Percentiles rank a stretch among this genome's conserved stretches.
Evolutionary conservation across 2,329 filamentous ascomycete species (phyloP).

Genomic region (Exophiala sp.): DNA sequence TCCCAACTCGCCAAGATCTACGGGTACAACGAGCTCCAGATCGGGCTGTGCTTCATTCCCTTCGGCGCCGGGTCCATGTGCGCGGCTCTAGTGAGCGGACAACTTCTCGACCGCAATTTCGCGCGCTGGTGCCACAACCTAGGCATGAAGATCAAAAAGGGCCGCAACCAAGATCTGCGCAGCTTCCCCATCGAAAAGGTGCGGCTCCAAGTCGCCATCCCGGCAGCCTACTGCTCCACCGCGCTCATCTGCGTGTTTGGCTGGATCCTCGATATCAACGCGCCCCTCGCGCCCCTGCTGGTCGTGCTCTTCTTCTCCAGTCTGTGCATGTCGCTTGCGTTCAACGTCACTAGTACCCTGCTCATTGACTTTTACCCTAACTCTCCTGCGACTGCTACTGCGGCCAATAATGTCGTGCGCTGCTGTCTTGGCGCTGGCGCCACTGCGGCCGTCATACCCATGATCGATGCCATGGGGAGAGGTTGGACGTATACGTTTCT

Average conservation of each 20-base stretch:
- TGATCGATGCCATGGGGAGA: slow-evolving; percentile 44
- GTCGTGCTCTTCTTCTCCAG: slow-evolving; percentile 36
- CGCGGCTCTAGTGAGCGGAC: slow-evolving; percentile 37
- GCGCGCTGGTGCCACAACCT: slow-evolving; percentile 57
- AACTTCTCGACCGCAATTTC: slow-evolving; percentile 66
- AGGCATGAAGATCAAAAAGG: slow-evolving; percentile 56
- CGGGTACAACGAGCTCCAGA: slow-evolving; percentile 44
- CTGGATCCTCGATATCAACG: slow-evolving; percentile 35
- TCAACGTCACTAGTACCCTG: slow-evolving; percentile 44
- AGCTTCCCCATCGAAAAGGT: slow-evolving; percentile 48
- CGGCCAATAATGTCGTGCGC: slow-evolving; percentile 49
- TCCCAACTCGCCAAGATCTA: slow-evolving; percentile 45
- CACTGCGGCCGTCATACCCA: slow-evolving; percentile 47
- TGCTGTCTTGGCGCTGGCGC: slow-evolving; percentile 50
- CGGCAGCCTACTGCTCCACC: slow-evolving; percentile 30
- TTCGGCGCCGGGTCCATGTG: slow-evolving; percentile 30
- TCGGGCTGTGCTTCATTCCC: slow-evolving; percentile 37
- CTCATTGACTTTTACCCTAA: slow-evolving; percentile 49
- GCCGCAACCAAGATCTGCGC: slow-evolving; percentile 48
- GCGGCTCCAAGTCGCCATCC: slow-evolving; percentile 33
- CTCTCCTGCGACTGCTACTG: slow-evolving; percentile 47
- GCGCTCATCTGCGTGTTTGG: slow-evolving; percentile 34
- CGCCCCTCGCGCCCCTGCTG: slow-evolving; percentile 33
- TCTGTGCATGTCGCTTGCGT: slow-evolving; percentile 38
- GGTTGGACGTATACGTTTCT: slow-evolving; percentile 43